Conservation (phyloP, 192 early-diverging fungal species). For the Rhizophlyctis rosea region DNA sequence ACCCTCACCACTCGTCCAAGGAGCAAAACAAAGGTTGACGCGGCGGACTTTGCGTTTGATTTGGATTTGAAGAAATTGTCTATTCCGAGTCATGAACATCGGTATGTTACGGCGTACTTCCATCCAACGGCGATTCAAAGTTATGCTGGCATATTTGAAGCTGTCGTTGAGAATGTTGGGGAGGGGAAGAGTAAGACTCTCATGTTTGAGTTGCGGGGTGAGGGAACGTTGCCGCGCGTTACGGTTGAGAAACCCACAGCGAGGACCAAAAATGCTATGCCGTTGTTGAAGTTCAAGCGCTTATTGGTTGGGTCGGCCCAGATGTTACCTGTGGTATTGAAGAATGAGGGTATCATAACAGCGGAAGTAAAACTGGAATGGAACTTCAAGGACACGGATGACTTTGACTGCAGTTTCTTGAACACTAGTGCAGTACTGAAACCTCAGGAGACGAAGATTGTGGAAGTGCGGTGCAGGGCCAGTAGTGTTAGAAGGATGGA, state of each 20-base stretch:
- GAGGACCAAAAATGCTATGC: slow-evolving; percentile 37
- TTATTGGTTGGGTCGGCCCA: slow-evolving; percentile 46
- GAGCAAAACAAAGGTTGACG: slow-evolving; percentile 45
- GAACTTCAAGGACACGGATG: slow-evolving; percentile 38
- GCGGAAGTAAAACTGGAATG: slow-evolving; percentile 58
- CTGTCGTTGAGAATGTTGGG: slow-evolving; percentile 53
- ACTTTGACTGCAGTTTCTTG: slow-evolving; percentile 42
- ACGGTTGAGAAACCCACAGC: slow-evolving; percentile 45
- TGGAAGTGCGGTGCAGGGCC: slow-evolving; percentile 45
- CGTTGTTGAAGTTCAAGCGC: slow-evolving; percentile 44
- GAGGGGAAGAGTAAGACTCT: slow-evolving; percentile 47
- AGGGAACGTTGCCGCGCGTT: slow-evolving; percentile 57
- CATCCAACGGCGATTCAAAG: slow-evolving; percentile 60
- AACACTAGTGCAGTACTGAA: slow-evolving; percentile 32
- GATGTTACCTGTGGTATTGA: slow-evolving; percentile 39
- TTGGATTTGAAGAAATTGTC: slow-evolving; percentile 54
- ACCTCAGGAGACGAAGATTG: slow-evolving; percentile 40
- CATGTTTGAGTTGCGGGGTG: slow-evolving; percentile 55
- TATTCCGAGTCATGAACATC: slow-evolving; percentile 57
- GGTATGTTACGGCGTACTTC: slow-evolving; percentile 52
- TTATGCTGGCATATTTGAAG: slow-evolving; percentile 60
- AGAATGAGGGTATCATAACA: slow-evolving; percentile 58
- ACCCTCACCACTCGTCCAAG: slow-evolving; percentile 44
- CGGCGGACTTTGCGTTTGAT: slow-evolving; percentile 58
- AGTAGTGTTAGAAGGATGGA: slow-evolving; percentile 40